These are phyloP conservation scores for Chrysochromulina parva DNA, from an alignment of 78 protist species.

Conservation along the genomic window DNA sequence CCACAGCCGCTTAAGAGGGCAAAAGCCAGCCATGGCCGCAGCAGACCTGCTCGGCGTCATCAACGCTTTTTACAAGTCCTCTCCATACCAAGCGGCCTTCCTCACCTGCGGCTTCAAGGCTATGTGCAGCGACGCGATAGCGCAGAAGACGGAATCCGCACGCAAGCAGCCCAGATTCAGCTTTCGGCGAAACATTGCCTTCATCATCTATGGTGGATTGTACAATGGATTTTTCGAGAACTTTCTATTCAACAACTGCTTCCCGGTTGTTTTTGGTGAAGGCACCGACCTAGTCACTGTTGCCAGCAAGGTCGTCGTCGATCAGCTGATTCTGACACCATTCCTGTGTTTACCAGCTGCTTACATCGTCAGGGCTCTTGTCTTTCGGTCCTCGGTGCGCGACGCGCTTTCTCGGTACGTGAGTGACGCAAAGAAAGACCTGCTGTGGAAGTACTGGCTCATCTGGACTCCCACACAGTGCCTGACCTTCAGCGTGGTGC, in stretches of 20 bases:
- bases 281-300: not conserved
- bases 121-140: no score
- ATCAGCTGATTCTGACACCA: not conserved
- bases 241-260: not conserved
- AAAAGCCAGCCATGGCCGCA: no score
- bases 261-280: not conserved
- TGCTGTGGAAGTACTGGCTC: not conserved
- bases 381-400: not conserved
- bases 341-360: not conserved
- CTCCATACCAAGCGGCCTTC: no score
- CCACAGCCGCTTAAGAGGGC: no score
- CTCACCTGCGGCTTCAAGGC: no score
- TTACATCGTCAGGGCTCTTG: not conserved
- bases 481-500: not conserved
- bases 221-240: not conserved
- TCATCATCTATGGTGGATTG: not conserved
- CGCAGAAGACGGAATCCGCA: no score
- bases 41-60: no score
- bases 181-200: not conserved
- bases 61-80: no score
- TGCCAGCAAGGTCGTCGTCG: not conserved
- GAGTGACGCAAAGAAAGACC: not conserved
- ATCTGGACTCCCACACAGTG: not conserved
- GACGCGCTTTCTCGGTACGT: not conserved
- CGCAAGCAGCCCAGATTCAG: no score